Percentiles rank a stretch among this genome's conserved stretches.
Evolutionary conservation across 2,329 filamentous ascomycete genomes (phyloP).

Genomic region (Lachnellula cervina): DNA sequence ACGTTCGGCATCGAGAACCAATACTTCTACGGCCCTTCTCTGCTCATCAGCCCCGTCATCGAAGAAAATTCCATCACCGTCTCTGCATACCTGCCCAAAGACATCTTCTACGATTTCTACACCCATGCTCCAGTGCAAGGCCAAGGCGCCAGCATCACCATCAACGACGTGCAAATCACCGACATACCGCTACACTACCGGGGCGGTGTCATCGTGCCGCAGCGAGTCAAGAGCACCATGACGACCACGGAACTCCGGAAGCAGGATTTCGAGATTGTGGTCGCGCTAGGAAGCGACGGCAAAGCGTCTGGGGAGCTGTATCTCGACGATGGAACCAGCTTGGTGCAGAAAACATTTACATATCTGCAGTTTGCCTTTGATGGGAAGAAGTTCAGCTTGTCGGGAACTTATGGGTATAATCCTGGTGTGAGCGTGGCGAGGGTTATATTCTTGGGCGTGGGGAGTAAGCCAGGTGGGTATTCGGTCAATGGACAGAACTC

Average conservation of each 20-base stretch:
- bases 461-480: conserved; percentile 3
- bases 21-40: conserved; percentile 45
- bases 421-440: conserved; percentile 40
- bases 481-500: conserved; percentile 3
- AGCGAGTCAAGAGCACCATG: conserved; percentile 51
- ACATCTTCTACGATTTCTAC: conserved; percentile 48
- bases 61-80: conserved; percentile 41
- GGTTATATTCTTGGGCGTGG: conserved; percentile 45
- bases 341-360: conserved; percentile 54
- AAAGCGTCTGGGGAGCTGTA: conserved; percentile 65
- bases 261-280: conserved; percentile 64
- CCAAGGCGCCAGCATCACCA: conserved; percentile 35
- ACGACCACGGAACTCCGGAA: conserved; percentile 60
- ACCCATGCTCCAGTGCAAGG: conserved; percentile 43
- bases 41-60: conserved; percentile 47
- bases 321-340: conserved; percentile 69
- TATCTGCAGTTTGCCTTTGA: conserved; percentile 57
- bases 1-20: conserved; percentile 45
- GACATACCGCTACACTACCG: conserved; percentile 64
- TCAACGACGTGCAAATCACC: conserved; percentile 38
- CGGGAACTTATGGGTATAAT: conserved; percentile 51
- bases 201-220: conserved; percentile 60
- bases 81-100: conserved; percentile 45
- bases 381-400: conserved; percentile 44
- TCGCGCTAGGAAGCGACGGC: conserved; percentile 60